Evolutionary conservation across 176 grass and related monocot species (phyloP).

Genomic region (Zoysia pacifica): DNA sequence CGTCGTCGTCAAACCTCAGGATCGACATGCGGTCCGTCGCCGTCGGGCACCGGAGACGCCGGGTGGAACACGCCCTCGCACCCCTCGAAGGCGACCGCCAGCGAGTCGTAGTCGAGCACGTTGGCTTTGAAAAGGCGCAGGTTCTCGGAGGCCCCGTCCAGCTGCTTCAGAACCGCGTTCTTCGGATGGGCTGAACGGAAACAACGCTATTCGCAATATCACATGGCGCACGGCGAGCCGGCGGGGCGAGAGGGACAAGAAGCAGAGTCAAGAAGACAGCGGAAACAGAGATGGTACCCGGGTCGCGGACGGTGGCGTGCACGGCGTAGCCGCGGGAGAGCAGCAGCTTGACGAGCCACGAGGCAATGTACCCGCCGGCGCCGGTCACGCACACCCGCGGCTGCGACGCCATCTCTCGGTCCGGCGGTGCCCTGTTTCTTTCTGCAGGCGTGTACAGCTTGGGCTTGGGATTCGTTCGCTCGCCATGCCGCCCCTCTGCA

Average conservation of each 20-base stretch:
- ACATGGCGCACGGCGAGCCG: neutral
- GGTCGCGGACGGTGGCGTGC: constrained; percentile 55
- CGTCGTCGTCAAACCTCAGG: constrained; percentile 27
- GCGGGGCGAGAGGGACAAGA: neutral
- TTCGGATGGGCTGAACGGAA: constrained; percentile 43
- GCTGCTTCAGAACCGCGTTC: constrained; percentile 40
- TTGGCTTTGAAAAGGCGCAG: constrained; percentile 67
- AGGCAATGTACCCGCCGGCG: constrained; percentile 49
- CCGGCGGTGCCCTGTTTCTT: neutral
- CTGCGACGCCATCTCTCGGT: neutral
- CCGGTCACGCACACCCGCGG: constrained; percentile 50
- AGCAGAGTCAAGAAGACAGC: neutral
- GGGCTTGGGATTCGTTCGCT: no score
- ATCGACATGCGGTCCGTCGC: constrained; percentile 5
- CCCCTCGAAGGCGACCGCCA: constrained; percentile 42
- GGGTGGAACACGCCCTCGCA: constrained; percentile 65
- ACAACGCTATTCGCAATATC: neutral
- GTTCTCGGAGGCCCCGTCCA: constrained; percentile 51
- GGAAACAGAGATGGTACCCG: constrained; percentile 2
- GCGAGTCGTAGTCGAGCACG: constrained; percentile 47
- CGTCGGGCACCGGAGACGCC: constrained; percentile 51
- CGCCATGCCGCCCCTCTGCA: no score
- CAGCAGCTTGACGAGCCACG: constrained; percentile 62
- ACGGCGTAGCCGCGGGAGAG: constrained; percentile 55
- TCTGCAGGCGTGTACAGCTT: no score